Percentiles rank a stretch among this genome's conserved stretches.
These are phyloP conservation scores for Aspergillus luchuensis DNA, from an alignment of 2,329 filamentous ascomycete species.

Conservation along the genomic window DNA sequence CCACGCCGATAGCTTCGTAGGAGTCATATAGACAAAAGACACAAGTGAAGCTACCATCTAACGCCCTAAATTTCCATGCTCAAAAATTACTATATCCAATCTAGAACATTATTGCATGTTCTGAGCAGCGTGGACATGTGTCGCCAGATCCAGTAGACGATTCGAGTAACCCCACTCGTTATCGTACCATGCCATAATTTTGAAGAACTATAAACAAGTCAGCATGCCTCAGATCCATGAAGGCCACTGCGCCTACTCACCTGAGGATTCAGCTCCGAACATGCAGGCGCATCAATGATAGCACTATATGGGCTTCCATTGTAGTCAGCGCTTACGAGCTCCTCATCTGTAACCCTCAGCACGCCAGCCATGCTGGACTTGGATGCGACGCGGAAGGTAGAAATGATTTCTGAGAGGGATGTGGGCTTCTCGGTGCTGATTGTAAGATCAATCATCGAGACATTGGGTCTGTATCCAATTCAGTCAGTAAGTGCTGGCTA, in stretches of 20 bases:
- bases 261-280: conserved; percentile 75
- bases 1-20: too few relatives aligned
- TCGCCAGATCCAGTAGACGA: conserved; percentile 71
- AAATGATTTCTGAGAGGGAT: conserved; percentile 28
- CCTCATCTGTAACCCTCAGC: conserved; percentile 85
- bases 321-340: conserved; percentile 83
- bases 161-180: conserved; percentile 97
- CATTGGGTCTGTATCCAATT: conserved; percentile 62
- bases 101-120: conserved; percentile 17
- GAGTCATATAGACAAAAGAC: too few relatives aligned
- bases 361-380: conserved; percentile 58
- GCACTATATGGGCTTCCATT: conserved; percentile 84
- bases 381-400: conserved; percentile 43
- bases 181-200: conserved; percentile 92
- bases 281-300: conserved; percentile 93
- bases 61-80: too few relatives aligned
- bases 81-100: too few relatives aligned
- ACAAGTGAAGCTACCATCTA: too few relatives aligned
- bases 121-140: not conserved
- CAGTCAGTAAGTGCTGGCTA: not conserved
- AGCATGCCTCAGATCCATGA: not conserved
- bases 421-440: conserved; percentile 79
- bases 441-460: conserved; percentile 92
- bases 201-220: conserved; percentile 77
- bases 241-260: conserved; percentile 4